Percentiles rank a stretch among this genome's conserved stretches.
Evolutionary conservation across 2,329 filamentous ascomycete genomes (phyloP).

Genomic region (Botrytis paeoniae): DNA sequence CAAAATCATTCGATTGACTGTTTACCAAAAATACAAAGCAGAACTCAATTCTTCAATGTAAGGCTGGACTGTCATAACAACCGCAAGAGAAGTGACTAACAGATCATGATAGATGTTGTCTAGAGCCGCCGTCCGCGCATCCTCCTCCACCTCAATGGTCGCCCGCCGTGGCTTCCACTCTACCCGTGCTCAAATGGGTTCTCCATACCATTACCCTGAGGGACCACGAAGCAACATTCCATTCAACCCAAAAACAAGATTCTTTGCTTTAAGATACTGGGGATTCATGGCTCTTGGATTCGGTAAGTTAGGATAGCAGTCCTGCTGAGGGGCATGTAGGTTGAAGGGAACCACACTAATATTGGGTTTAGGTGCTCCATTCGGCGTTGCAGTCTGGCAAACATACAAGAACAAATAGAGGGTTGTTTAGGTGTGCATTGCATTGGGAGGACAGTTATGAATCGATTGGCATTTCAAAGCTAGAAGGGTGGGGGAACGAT

Average conservation of each 20-base stretch:
- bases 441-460: constrained; percentile 1
- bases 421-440: neutral
- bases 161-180: constrained; percentile 92
- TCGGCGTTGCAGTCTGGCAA: constrained; percentile 55
- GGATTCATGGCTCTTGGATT: constrained; percentile 55
- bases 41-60: constrained; percentile 22
- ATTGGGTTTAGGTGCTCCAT: constrained; percentile 47
- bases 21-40: constrained; percentile 20
- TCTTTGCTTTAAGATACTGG: constrained; percentile 84
- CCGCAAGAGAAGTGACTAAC: constrained; percentile 22
- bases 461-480: constrained; percentile 24
- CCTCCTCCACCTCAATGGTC: constrained; percentile 62
- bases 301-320: constrained; percentile 45
- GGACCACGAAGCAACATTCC: constrained; percentile 92
- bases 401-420: constrained; percentile 40
- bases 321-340: neutral
- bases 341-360: constrained; percentile 27
- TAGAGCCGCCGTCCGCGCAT: constrained; percentile 62
- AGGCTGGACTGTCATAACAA: neutral
- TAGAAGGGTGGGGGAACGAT: constrained; percentile 20
- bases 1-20: constrained; percentile 27
- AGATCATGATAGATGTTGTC: constrained; percentile 69
- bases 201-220: constrained; percentile 98
- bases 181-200: constrained; percentile 79
- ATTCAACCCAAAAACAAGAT: constrained; percentile 91